These are phyloP conservation scores for Tricholomella constricta DNA, from an alignment of 768 basidiomycete species.

Conservation along the genomic window DNA sequence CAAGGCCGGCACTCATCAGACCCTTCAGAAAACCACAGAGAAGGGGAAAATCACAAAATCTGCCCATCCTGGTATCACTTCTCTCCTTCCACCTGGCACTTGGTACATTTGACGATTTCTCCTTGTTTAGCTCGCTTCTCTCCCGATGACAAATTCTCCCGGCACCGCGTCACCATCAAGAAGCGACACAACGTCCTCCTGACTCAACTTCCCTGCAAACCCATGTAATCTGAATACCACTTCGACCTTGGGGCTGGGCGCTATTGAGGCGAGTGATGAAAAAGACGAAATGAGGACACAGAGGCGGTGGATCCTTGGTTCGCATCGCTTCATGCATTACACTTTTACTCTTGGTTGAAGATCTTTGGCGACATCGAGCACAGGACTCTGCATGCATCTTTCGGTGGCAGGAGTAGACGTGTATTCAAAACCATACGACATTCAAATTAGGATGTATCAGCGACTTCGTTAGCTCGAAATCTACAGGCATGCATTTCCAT, in stretches of 20 bases:
- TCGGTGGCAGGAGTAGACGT: background rate
- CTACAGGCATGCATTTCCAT: background rate
- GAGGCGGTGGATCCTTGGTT: slow-evolving; percentile 5
- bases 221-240: slow-evolving; percentile 54
- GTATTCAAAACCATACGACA: background rate
- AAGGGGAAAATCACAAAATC: slow-evolving; percentile 88
- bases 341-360: background rate
- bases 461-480: background rate
- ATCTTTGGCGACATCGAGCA: background rate
- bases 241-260: background rate
- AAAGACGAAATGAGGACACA: background rate
- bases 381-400: background rate
- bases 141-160: slow-evolving; percentile 98
- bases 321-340: slow-evolving; percentile 7
- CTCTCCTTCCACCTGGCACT: slow-evolving; percentile 1
- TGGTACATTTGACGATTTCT: slow-evolving; percentile 3
- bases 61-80: slow-evolving; percentile 86
- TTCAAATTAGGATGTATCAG: background rate
- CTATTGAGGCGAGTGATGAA: background rate
- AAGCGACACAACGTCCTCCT: slow-evolving; percentile 87
- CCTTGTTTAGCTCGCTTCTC: slow-evolving; percentile 88
- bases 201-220: slow-evolving; percentile 88
- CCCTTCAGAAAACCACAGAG: slow-evolving; percentile 77
- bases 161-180: slow-evolving; percentile 97
- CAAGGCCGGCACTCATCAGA: background rate